Evolutionary conservation across 2,329 filamentous ascomycete species (phyloP), one percentile per base, ranked within the genome.

Genomic region (Calonectria montana): DNA sequence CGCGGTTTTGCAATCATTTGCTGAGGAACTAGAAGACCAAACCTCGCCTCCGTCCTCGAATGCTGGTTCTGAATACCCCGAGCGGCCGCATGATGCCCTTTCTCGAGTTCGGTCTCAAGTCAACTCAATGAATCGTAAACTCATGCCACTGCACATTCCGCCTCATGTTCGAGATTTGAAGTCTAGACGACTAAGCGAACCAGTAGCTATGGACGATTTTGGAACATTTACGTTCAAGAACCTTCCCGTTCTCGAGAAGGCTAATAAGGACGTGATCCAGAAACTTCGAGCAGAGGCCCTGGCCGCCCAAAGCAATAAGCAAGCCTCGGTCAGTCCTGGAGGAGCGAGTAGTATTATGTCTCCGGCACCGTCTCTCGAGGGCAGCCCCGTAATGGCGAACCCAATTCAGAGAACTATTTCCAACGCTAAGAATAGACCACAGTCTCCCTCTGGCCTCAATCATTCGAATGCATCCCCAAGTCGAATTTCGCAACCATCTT

Each of bases 141-240:
- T 98, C 74, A 98, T 99, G 92, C 97, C 97, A 6, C 86, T 99
- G 5, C 96, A 98, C 77, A 99, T 99, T 55, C 97, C 97, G 39
- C 96, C 96, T 7, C 97, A 99, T 81, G 96, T 99, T 35, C 93
- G 97, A 53, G 97, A 99, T 83, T 90, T 94, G 65, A 94, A 97
- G 80, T 96, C 91, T 77, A 91, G 97, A 74, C 90, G 97, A 77
- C 88, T 98, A 45, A 98, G 96, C 82, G 97, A 99, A 83, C 97
- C 97, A 1, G 92, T 96, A 18, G 90, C 91, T 37, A 89, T 93
- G 0, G 97, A 99, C 82, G 97, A 99, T 81, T 99, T 99, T 86
- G 97, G 97, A 37, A 95, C 91, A 74, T 99, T 99, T 83, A 91
- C 95, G 45, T 99, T 98, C 88, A 99, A 99, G 86, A 99, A 99